Evolutionary conservation across 1,139 yeast genomes (phyloP).

Genomic region (Geotrichum carabidarum): DNA sequence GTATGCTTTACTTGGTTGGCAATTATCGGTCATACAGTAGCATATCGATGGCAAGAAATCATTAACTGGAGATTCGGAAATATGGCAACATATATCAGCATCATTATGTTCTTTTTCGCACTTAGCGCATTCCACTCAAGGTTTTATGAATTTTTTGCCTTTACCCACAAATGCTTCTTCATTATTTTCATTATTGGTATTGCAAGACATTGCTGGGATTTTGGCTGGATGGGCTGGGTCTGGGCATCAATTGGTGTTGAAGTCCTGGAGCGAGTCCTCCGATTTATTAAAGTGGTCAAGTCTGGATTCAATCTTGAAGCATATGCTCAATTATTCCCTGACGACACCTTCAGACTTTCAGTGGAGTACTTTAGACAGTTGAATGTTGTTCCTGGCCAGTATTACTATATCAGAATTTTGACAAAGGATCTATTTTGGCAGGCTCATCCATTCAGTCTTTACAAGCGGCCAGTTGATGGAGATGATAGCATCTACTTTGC

Average conservation of each 20-base stretch:
- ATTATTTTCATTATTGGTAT: constrained; percentile 44
- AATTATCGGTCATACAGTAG: constrained; percentile 37
- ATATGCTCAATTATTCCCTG: constrained; percentile 32
- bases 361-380: constrained; percentile 35
- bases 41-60: constrained; percentile 40
- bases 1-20: constrained; percentile 35
- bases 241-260: constrained; percentile 39
- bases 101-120: constrained; percentile 33
- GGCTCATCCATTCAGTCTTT: constrained; percentile 65
- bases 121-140: constrained; percentile 23
- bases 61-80: constrained; percentile 45
- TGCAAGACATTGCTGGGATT: constrained; percentile 38
- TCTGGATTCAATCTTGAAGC: constrained; percentile 44
- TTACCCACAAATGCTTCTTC: constrained; percentile 38
- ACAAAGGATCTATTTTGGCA: constrained; percentile 44
- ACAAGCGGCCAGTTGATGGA: constrained; percentile 26
- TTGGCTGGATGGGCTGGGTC: constrained; percentile 50
- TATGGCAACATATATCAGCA: constrained; percentile 40
- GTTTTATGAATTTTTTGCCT: constrained; percentile 44
- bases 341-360: constrained; percentile 29
- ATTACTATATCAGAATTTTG: constrained; percentile 54
- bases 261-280: constrained; percentile 38
- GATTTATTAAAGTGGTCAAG: constrained; percentile 36
- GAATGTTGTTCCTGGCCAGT: constrained; percentile 53
- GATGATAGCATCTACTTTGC: constrained; percentile 30